A percentile compares a stretch with the other conserved stretches of the same genome.
These are phyloP conservation scores for Sextonia rubra DNA, from an alignment of 164 flowering plant genomes.

Conservation along the genomic window DNA sequence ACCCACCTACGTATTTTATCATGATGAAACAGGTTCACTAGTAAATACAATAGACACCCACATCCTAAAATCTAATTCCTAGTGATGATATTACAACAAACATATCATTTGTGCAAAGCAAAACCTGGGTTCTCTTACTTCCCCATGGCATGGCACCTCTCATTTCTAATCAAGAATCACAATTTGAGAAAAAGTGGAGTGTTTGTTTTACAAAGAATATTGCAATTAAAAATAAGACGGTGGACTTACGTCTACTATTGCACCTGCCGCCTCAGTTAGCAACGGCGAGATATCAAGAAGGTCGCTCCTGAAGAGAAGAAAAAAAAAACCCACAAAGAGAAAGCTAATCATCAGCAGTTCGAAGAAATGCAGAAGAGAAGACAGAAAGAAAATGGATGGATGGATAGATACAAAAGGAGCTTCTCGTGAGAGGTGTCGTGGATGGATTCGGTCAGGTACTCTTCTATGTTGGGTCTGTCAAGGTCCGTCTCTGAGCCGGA, in stretches of 20 bases:
- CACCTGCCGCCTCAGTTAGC: slow-evolving; percentile 91
- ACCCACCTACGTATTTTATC: too few relatives aligned
- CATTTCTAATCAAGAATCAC: too few relatives aligned
- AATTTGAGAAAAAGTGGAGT: too few relatives aligned
- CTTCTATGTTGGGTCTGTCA: slow-evolving; percentile 84
- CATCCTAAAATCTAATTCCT: too few relatives aligned
- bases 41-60: too few relatives aligned
- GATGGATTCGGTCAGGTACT: slow-evolving; percentile 70
- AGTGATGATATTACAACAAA: too few relatives aligned
- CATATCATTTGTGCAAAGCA: too few relatives aligned
- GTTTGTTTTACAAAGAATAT: too few relatives aligned
- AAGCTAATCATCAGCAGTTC: not conserved
- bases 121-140: too few relatives aligned
- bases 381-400: not conserved
- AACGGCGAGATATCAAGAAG: slow-evolving; percentile 86
- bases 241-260: slow-evolving; percentile 78
- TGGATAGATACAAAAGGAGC: slow-evolving; percentile 56
- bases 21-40: too few relatives aligned
- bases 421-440: slow-evolving; percentile 49
- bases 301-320: slow-evolving; percentile 72
- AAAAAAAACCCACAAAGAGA: not conserved
- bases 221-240: not conserved
- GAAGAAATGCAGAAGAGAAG: not conserved
- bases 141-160: too few relatives aligned
- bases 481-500: slow-evolving; percentile 63